Conservation (phyloP, 75 land plant species). For the Larix kaempferi region DNA sequence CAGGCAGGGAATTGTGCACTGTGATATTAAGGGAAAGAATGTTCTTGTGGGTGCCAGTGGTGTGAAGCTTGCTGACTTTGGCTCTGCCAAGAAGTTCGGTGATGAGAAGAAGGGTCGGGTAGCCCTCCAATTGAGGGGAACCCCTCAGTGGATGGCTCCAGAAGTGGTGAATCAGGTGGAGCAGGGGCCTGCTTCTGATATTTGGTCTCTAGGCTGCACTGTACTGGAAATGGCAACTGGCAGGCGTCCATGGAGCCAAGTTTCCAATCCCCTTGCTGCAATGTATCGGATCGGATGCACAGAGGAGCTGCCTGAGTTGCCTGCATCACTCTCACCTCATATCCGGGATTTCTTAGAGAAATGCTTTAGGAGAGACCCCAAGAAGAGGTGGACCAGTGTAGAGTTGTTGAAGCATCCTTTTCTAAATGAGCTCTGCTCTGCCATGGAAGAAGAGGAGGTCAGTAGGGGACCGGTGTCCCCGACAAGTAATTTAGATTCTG, state of each 20-base stretch:
- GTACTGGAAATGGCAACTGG: slow-evolving; percentile 9
- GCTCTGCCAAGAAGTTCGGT: too few relatives aligned
- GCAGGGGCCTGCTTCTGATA: too few relatives aligned
- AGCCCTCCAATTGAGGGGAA: too few relatives aligned
- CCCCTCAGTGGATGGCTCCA: too few relatives aligned
- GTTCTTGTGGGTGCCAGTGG: too few relatives aligned
- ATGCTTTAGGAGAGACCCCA: slow-evolving; percentile 35
- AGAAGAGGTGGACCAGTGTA: slow-evolving; percentile 22
- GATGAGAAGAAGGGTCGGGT: too few relatives aligned
- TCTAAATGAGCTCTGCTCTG: neutral
- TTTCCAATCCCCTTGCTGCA: slow-evolving; percentile 19
- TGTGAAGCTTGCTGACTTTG: too few relatives aligned
- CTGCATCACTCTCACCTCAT: slow-evolving; percentile 15
- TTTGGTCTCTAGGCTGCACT: too few relatives aligned
- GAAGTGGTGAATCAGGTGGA: too few relatives aligned
- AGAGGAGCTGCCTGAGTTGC: slow-evolving; percentile 19
- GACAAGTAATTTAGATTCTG: neutral
- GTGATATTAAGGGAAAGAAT: too few relatives aligned
- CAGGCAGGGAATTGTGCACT: too few relatives aligned
- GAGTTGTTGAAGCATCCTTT: slow-evolving; percentile 7
- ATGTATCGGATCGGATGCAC: slow-evolving; percentile 26
- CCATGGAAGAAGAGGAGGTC: neutral
- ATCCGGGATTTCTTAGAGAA: slow-evolving; percentile 32
- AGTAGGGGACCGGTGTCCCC: neutral
- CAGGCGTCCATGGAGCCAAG: slow-evolving; percentile 23